Evolutionary conservation across 2,329 filamentous ascomycete genomes (phyloP), one percentile per base, ranked within the genome.

Genomic region (Fusarium sulawesiense): DNA sequence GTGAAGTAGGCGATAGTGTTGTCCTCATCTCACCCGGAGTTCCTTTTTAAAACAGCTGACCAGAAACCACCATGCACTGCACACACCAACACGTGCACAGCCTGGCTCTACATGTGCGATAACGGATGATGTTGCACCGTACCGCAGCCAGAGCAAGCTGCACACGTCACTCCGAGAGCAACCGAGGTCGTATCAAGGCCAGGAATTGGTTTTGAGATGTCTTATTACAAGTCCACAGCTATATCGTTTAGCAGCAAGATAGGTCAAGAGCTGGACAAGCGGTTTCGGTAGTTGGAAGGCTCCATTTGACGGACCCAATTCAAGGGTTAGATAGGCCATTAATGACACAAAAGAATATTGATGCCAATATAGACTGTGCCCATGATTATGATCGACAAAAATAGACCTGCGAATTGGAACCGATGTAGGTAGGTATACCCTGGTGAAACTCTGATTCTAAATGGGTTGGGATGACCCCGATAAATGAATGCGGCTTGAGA

Each of bases 11-110:
- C 70, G 91, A 92, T 75, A 92, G 90, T 63, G 91, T 93, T 56
- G 89, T 92, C 64, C 84, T 92, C 75, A 91, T 92, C 74, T 92
- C 90, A 57, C 90, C 90, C 16, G 86, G 88, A 73, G 84, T 80
- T 44, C 81, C 83, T 3, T 71, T 71, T 30, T 71, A 68, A 42
- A 56, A 13, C 41, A 25, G 16, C 32, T n/a, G 4, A 47, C 20
- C 37, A 37, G 18, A 50, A 21, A 46, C 9, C 25, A 30, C 25
- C 25, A 37, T 50, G 51, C 30, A 46, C 46, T 64, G 44, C 37
- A 70, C 34, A 20, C 20, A 16, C 42, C 32, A 42, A 18, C 23
- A 60, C 37, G 37, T 41, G 47, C 29, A 57, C 21, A 10, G 29
- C 14, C 55, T 49, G 41, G n/a, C 54, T 30, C 25, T 29, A 44